Percentiles rank a stretch among this genome's conserved stretches.
These are phyloP conservation scores for Euclidium syriacum DNA, from an alignment of 345 rosid genomes.

Conservation along the genomic window DNA sequence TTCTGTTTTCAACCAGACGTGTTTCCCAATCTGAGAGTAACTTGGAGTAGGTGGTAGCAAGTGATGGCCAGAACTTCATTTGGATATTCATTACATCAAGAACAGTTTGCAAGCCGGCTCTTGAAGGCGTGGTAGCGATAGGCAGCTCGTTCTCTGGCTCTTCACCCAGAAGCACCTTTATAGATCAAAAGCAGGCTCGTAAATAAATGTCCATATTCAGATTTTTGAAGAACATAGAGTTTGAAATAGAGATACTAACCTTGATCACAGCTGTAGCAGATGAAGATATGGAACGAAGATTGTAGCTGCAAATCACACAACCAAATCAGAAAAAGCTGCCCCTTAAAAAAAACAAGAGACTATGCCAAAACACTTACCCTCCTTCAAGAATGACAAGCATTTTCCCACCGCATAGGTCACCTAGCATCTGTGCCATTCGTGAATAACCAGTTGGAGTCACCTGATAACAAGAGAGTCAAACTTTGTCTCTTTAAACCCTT, in stretches of 20 bases:
- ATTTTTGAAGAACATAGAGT: neutral
- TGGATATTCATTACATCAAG: constrained; percentile 80
- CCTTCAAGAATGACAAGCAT: constrained; percentile 96
- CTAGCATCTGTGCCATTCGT: constrained; percentile 74
- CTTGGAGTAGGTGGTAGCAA: constrained; percentile 33
- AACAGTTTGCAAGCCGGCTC: constrained; percentile 63
- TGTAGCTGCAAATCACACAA: constrained; percentile 57
- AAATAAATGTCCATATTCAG: neutral
- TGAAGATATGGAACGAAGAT: constrained; percentile 92
- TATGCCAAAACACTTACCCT: constrained; percentile 48
- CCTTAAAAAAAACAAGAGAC: neutral
- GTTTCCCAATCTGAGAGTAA: constrained; percentile 57
- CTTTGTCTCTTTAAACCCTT: neutral
- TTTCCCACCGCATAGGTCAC: constrained; percentile 61
- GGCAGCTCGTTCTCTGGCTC: constrained; percentile 34
- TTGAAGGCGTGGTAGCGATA: constrained; percentile 45
- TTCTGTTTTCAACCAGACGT: constrained; percentile 34
- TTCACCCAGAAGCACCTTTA: constrained; percentile 82
- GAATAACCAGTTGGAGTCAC: constrained; percentile 93
- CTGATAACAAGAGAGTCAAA: constrained; percentile 32
- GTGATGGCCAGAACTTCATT: constrained; percentile 69
- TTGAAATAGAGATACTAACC: constrained; percentile 44
- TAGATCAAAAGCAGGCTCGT: neutral
- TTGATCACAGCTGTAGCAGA: constrained; percentile 90
- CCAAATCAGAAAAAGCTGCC: neutral